A percentile compares a stretch with the other conserved stretches of the same genome.
phyloP scores from a whole-genome alignment of 192 early-diverging fungal genomes.

The Mortierella hygrophila region DNA sequence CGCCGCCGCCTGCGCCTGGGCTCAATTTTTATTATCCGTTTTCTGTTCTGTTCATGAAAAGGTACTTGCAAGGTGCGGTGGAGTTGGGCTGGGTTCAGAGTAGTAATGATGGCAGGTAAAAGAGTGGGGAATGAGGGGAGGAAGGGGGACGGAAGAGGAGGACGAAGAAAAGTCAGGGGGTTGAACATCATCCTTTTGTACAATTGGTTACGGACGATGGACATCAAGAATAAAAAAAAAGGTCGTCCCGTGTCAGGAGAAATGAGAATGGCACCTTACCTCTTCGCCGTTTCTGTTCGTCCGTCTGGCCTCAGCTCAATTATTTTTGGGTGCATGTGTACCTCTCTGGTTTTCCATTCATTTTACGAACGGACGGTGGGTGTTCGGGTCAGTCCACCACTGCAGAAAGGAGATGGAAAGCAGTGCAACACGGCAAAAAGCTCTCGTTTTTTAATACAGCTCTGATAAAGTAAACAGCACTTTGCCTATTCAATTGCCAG shows the following conservation, averaged over 20 bases:
- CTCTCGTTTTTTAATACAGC: not conserved
- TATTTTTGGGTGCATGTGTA: no score
- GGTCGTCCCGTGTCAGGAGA: not conserved
- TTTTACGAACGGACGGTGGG: no score
- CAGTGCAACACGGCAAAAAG: not conserved
- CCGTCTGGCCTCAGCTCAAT: no score
- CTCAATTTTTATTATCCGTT: not conserved
- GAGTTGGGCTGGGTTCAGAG: not conserved
- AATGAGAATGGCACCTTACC: no score
- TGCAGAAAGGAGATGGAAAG: not conserved
- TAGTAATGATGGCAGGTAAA: not conserved
- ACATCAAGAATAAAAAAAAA: not conserved
- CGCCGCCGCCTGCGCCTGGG: not conserved
- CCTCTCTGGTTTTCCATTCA: no score
- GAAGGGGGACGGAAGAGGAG: not conserved
- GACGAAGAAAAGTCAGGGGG: not conserved
- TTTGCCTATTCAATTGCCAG: not conserved
- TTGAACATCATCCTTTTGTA: no score
- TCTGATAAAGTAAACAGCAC: not conserved
- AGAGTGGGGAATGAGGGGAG: no score
- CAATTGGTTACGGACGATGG: no score
- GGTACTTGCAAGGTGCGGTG: not conserved
- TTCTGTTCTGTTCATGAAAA: not conserved
- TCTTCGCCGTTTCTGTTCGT: no score
- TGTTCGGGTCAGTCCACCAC: no score